phyloP scores from a whole-genome alignment of 2,329 filamentous ascomycete genomes.

The Cordyceps militaris region DNA sequence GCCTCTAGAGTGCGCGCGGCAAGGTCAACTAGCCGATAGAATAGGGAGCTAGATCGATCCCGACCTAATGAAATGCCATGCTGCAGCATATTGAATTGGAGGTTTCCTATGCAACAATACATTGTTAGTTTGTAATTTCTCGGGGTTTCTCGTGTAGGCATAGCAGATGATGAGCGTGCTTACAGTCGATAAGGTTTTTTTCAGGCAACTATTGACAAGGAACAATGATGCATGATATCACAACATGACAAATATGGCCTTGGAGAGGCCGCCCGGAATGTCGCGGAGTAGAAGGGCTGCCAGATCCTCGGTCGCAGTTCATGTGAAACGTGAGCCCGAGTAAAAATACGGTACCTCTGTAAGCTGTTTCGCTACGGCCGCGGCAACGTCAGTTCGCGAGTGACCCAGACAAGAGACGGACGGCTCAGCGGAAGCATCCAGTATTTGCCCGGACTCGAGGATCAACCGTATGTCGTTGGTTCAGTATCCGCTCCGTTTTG shows the following conservation, averaged over 20 bases:
- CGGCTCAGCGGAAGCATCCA: conserved; percentile 11
- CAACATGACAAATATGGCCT: conserved; percentile 13
- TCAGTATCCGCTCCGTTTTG: background rate
- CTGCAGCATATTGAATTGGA: background rate
- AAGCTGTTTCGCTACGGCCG: conserved; percentile 5
- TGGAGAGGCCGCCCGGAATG: conserved; percentile 12
- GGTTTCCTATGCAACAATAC: background rate
- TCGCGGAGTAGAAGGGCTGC: conserved; percentile 3
- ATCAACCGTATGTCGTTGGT: background rate
- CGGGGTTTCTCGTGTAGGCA: no score
- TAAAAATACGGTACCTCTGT: conserved; percentile 13
- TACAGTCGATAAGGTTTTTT: background rate
- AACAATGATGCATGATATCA: background rate
- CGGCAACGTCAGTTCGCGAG: background rate
- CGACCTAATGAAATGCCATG: background rate
- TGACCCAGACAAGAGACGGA: conserved; percentile 11
- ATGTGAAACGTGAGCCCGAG: conserved; percentile 12
- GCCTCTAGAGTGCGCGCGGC: background rate
- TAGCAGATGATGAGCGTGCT: background rate
- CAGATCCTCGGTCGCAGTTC: conserved; percentile 8
- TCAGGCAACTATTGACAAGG: conserved; percentile 1
- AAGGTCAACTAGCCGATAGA: background rate
- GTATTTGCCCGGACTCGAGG: background rate
- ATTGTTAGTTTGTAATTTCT: no score
- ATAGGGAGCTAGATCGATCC: background rate